phyloP scores from a whole-genome alignment of 306 rosid species.

The Rosa chinensis region DNA sequence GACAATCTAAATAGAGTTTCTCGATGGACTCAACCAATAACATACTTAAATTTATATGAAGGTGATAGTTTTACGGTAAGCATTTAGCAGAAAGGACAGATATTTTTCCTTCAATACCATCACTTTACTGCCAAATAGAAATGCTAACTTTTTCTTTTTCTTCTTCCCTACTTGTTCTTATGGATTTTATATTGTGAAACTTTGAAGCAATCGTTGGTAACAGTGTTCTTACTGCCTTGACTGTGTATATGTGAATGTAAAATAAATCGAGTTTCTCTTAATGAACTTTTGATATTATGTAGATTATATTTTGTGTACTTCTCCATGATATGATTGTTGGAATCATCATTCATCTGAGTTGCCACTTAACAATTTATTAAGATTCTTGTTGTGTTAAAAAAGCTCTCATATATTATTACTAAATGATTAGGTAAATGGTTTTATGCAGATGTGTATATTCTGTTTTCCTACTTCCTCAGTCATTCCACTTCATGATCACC shows the following conservation, averaged over 20 bases:
- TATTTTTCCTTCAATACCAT: conserved; percentile 52
- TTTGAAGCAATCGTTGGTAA: neutral
- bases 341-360: neutral
- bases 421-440: conserved; percentile 4
- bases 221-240: neutral
- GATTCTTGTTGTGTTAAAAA: neutral
- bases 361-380: neutral
- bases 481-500: conserved; percentile 96
- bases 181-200: neutral
- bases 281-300: neutral
- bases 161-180: neutral
- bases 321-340: neutral
- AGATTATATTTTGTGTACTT: neutral
- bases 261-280: neutral
- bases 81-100: neutral
- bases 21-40: conserved; percentile 93
- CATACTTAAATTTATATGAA: conserved; percentile 68
- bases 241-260: neutral
- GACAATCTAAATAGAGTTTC: conserved; percentile 54
- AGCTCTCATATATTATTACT: neutral
- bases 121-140: neutral
- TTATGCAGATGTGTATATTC: conserved; percentile 84
- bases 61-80: conserved; percentile 69
- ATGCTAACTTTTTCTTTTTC: neutral
- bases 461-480: conserved; percentile 88